These are phyloP conservation scores for Carpinus viminea DNA, from an alignment of 306 rosid genomes.

Conservation along the genomic window DNA sequence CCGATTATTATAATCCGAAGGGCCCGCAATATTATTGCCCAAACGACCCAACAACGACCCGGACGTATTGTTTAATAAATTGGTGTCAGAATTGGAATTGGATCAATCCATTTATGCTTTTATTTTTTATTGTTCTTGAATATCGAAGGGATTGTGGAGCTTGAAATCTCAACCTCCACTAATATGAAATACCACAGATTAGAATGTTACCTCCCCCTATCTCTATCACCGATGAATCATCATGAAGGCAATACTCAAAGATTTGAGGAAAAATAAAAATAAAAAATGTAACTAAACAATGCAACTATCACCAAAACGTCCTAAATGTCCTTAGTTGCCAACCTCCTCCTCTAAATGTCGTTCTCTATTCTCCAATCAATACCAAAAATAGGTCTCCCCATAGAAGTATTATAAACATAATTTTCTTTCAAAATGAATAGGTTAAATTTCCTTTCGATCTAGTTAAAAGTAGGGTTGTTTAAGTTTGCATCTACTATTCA, in stretches of 20 bases:
- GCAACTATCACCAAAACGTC: background rate
- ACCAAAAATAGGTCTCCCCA: background rate
- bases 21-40: no score
- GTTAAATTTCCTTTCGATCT: no score
- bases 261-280: no score
- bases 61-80: background rate
- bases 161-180: background rate
- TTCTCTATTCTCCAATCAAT: background rate
- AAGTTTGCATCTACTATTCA: no score
- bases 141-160: background rate
- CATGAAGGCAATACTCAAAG: no score
- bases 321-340: background rate
- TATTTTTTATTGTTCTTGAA: background rate
- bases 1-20: no score
- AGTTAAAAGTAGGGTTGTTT: no score
- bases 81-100: background rate
- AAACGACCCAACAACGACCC: no score
- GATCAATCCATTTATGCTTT: background rate
- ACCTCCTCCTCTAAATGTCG: background rate
- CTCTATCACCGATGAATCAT: no score
- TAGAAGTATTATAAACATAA: no score
- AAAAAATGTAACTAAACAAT: background rate
- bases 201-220: background rate
- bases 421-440: no score
- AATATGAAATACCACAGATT: background rate